phyloP scores from a whole-genome alignment of 1,284 basidiomycete genomes.

The Lignosus rhinocerotis region DNA sequence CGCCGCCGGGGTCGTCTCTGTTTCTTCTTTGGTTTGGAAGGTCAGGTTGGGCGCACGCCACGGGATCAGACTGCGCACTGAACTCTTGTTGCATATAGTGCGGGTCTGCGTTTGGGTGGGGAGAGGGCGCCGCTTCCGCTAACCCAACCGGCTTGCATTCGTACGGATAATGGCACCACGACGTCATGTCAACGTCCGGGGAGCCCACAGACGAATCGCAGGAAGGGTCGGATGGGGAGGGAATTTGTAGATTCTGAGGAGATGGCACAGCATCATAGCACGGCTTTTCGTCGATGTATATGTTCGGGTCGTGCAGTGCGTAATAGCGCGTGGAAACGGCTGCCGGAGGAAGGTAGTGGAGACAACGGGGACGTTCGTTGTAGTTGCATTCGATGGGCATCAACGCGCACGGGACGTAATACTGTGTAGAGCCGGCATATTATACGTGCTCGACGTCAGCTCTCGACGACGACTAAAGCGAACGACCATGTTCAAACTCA shows the following conservation, averaged over 20 bases:
- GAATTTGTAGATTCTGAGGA: background rate
- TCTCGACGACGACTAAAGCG: background rate
- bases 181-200: background rate
- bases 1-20: constrained; percentile 28
- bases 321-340: constrained; percentile 23
- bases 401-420: background rate
- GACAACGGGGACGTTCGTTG: background rate
- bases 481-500: background rate
- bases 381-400: background rate
- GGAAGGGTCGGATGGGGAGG: background rate
- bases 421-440: background rate
- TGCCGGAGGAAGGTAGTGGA: constrained; percentile 20
- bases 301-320: constrained; percentile 18
- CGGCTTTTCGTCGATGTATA: background rate
- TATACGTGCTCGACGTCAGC: background rate
- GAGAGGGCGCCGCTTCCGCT: background rate
- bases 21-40: constrained; percentile 31
- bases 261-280: background rate
- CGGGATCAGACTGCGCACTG: constrained; percentile 4
- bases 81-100: background rate
- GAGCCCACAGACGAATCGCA: background rate
- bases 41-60: constrained; percentile 17
- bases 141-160: no score
- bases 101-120: background rate
- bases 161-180: no score